These are phyloP conservation scores for Neospermospora avenae DNA, from an alignment of 2,329 filamentous ascomycete genomes.

Conservation along the genomic window DNA sequence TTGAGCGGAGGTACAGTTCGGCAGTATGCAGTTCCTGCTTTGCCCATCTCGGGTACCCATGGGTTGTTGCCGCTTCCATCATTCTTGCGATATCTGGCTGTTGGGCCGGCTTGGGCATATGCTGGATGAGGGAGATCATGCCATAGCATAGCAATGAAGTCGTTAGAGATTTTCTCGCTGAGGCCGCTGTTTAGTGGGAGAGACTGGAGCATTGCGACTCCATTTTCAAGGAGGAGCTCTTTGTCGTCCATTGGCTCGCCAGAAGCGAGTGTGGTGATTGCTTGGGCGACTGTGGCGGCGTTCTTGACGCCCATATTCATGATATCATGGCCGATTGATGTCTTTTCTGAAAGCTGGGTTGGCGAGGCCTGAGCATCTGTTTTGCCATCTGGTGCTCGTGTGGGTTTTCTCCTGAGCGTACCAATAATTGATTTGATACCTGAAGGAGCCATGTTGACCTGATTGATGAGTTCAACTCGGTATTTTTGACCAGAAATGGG, in stretches of 20 bases:
- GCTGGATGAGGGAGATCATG: conserved; percentile 50
- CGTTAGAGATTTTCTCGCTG: conserved; percentile 44
- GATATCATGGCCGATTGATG: conserved; percentile 40
- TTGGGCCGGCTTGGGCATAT: conserved; percentile 44
- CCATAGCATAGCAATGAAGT: conserved; percentile 52
- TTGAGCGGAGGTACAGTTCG: conserved; percentile 44
- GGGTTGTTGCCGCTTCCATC: conserved; percentile 47
- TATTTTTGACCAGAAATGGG: neutral
- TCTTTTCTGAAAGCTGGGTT: conserved; percentile 36
- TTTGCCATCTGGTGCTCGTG: conserved; percentile 45
- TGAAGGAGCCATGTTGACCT: conserved; percentile 22
- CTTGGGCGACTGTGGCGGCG: conserved; percentile 39
- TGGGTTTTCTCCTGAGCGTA: conserved; percentile 45
- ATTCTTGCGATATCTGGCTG: conserved; percentile 41
- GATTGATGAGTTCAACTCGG: neutral
- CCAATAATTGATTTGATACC: conserved; percentile 43
- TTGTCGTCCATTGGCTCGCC: conserved; percentile 47
- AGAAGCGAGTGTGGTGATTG: conserved; percentile 41
- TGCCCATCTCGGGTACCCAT: conserved; percentile 49
- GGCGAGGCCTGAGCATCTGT: conserved; percentile 38
- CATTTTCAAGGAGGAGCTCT: conserved; percentile 47
- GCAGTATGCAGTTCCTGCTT: conserved; percentile 46
- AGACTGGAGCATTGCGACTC: conserved; percentile 49
- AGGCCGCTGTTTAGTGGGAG: conserved; percentile 48
- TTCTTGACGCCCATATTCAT: conserved; percentile 40